Conservation (phyloP, 1,139 yeast species). For the Wickerhamomyces sp. region DNA sequence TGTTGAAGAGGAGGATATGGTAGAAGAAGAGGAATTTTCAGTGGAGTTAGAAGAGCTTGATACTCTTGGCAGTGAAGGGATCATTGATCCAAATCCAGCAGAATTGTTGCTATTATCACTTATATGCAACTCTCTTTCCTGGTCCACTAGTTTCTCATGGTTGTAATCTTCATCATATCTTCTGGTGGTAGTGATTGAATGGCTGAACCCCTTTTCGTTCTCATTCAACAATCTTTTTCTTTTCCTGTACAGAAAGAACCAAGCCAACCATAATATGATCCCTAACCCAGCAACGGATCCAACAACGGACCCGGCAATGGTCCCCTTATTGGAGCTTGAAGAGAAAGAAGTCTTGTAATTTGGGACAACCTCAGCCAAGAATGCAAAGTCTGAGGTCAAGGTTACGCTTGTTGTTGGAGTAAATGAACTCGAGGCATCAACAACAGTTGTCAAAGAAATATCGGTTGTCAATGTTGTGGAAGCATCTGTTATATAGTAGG, state of each 20-base stretch:
- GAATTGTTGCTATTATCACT: not conserved
- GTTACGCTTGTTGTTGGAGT: conserved; percentile 24
- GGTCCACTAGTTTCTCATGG: not conserved
- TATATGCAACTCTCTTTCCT: not conserved
- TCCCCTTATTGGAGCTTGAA: conserved; percentile 21
- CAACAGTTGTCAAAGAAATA: conserved; percentile 28
- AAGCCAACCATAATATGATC: conserved; percentile 21
- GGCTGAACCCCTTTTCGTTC: conserved; percentile 19
- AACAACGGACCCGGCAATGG: conserved; percentile 41
- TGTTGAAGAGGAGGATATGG: not conserved
- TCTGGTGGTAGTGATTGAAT: conserved; percentile 22
- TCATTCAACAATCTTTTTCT: conserved; percentile 1
- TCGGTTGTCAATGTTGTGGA: conserved; percentile 34
- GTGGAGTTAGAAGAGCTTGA: not conserved
- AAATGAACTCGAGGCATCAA: conserved; percentile 22
- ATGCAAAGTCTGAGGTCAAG: conserved; percentile 29
- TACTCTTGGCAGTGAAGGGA: not conserved
- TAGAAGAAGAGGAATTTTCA: not conserved
- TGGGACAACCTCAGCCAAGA: conserved; percentile 13
- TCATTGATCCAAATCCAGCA: not conserved
- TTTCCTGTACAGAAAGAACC: conserved; percentile 17
- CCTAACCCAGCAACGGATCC: conserved; percentile 37
- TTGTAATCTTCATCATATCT: conserved; percentile 6
- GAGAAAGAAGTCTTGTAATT: conserved; percentile 13
- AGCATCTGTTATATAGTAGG: conserved; percentile 35